phyloP scores from a whole-genome alignment of 306 rosid genomes.

The Mimosa bimucronata region DNA sequence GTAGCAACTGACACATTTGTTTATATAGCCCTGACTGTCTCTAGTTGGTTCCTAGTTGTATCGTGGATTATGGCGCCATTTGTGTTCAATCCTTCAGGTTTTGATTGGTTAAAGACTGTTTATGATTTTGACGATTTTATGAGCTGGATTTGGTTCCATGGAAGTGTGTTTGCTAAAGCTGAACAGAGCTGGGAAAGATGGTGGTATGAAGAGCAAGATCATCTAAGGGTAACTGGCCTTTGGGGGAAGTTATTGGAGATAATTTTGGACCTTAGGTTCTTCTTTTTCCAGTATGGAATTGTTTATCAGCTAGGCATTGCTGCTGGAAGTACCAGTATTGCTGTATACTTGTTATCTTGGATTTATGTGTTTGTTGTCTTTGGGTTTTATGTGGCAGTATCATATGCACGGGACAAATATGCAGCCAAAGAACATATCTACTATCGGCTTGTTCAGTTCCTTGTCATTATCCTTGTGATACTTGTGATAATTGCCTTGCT shows the following conservation, averaged over 20 bases:
- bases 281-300: conserved; percentile 12
- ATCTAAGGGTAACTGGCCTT: neutral
- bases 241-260: conserved; percentile 5
- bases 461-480: neutral
- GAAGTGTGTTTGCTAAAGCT: conserved; percentile 6
- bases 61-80: conserved; percentile 1
- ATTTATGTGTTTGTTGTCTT: neutral
- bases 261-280: neutral
- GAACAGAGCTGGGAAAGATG: conserved; percentile 12
- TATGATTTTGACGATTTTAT: neutral
- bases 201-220: conserved; percentile 8
- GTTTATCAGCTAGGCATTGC: conserved; percentile 7
- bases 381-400: neutral
- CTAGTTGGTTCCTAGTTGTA: conserved; percentile 8
- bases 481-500: neutral
- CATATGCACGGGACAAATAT: neutral
- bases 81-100: conserved; percentile 2
- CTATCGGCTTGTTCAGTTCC: neutral
- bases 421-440: conserved; percentile 1
- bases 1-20: neutral
- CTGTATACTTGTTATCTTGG: conserved; percentile 1
- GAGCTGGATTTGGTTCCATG: conserved; percentile 1
- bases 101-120: conserved; percentile 1
- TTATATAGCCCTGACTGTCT: neutral
- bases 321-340: conserved; percentile 6